Percentiles rank a stretch among this genome's conserved stretches.
Evolutionary conservation across 1,284 basidiomycete species (phyloP).

Genomic region (Microstroma glucosiphilum): DNA sequence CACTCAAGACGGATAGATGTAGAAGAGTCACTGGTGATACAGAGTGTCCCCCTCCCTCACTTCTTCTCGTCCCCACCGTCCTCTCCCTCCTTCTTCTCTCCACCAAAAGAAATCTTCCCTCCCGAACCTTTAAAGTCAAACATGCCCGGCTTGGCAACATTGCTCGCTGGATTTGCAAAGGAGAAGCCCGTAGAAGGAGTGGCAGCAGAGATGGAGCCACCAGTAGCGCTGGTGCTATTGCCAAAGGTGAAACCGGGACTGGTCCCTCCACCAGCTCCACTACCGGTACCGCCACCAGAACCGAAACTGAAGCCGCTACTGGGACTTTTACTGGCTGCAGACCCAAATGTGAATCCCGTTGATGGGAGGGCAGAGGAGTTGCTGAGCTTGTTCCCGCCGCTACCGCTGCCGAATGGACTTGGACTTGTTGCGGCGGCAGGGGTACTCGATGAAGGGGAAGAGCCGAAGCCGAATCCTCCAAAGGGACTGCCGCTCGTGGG

Average conservation of each 20-base stretch:
- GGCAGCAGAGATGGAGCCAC: too few species aligned
- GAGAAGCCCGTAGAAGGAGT: background rate
- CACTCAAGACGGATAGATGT: too few species aligned
- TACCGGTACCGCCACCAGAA: background rate
- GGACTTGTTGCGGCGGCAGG: too few species aligned
- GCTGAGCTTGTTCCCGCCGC: background rate
- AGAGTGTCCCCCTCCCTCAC: background rate
- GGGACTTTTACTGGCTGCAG: background rate
- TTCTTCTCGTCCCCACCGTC: background rate
- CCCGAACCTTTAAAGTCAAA: background rate
- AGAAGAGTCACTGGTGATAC: too few species aligned
- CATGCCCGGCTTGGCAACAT: background rate
- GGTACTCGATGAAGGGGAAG: too few species aligned
- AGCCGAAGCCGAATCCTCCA: too few species aligned
- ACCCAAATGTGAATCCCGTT: slow-evolving; percentile 1
- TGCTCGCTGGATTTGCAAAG: background rate
- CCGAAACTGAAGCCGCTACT: background rate
- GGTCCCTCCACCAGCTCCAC: background rate
- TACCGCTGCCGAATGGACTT: background rate
- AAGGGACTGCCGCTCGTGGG: too few species aligned
- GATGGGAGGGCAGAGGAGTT: background rate
- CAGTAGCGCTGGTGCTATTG: too few species aligned
- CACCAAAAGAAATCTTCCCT: slow-evolving; percentile 4
- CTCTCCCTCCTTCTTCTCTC: slow-evolving; percentile 5
- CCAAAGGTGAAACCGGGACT: too few species aligned